Evolutionary conservation across 106 monocot genomes (phyloP).

Genomic region (Dactylorhiza incarnata): DNA sequence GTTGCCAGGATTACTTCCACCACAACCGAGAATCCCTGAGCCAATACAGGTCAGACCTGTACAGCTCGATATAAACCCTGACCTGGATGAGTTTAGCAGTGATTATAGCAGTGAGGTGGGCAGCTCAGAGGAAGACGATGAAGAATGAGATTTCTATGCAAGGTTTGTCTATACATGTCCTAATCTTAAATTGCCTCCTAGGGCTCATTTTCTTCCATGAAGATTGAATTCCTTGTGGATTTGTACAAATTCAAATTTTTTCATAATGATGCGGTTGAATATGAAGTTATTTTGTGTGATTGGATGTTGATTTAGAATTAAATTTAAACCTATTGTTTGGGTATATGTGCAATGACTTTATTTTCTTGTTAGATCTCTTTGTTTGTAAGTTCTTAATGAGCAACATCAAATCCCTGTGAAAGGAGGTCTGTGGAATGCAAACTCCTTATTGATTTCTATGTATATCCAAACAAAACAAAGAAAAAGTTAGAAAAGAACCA

Average conservation of each 20-base stretch:
- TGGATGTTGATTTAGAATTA: background rate
- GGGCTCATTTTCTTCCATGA: background rate
- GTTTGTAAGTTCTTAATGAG: background rate
- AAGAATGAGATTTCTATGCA: constrained; percentile 42
- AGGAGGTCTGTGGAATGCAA: background rate
- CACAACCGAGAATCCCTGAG: constrained; percentile 37
- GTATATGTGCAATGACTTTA: background rate
- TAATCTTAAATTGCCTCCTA: background rate
- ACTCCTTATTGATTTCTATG: background rate
- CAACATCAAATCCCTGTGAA: background rate
- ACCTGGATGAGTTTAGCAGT: constrained; percentile 70
- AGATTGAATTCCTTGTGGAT: background rate
- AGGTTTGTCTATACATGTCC: background rate
- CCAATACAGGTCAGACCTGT: constrained; percentile 78
- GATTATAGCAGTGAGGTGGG: constrained; percentile 91
- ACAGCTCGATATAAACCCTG: constrained; percentile 78
- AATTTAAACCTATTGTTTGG: background rate
- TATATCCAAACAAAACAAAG: background rate
- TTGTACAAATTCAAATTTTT: background rate
- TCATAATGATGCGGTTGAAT: background rate
- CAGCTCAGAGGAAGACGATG: constrained; percentile 96
- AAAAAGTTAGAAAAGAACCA: background rate
- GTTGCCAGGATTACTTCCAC: background rate
- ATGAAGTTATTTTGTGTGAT: background rate
- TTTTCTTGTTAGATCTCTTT: background rate